A percentile compares a stretch with the other conserved stretches of the same genome.
phyloP scores from a whole-genome alignment of 1,284 basidiomycete species.

The Ceratobasidium papillatum region DNA sequence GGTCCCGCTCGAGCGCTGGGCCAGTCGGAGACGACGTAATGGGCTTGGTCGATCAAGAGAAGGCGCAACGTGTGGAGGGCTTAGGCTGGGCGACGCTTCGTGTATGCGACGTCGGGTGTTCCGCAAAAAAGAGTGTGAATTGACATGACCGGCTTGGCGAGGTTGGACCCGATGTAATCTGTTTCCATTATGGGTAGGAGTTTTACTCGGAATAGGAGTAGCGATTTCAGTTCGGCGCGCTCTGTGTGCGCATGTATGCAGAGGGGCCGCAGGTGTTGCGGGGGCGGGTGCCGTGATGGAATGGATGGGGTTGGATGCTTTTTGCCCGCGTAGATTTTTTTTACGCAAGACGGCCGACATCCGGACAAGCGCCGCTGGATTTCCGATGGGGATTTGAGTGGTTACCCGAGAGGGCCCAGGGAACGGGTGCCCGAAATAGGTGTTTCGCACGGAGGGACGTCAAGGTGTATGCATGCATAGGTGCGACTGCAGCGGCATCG shows the following conservation, averaged over 20 bases:
- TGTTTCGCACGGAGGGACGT: constrained; percentile 23
- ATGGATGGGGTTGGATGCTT: not conserved
- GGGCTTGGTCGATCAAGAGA: constrained; percentile 7
- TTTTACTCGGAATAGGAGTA: not conserved
- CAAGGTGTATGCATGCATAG: not conserved
- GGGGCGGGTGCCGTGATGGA: constrained; percentile 30
- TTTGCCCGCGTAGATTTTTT: constrained; percentile 7
- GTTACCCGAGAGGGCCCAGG: constrained; percentile 14
- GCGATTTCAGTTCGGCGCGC: too few species aligned
- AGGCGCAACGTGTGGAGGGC: not conserved
- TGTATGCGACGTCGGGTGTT: constrained; percentile 5
- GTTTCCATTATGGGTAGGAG: not conserved
- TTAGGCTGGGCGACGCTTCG: constrained; percentile 19
- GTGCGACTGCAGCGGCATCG: not conserved
- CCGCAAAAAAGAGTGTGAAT: not conserved
- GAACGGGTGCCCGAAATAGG: not conserved
- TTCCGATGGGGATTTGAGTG: constrained; percentile 7
- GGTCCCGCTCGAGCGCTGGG: not conserved
- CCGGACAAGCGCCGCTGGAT: constrained; percentile 22
- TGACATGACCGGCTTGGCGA: not conserved
- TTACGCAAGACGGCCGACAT: constrained; percentile 14
- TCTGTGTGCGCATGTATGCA: constrained; percentile 13
- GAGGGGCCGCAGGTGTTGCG: not conserved
- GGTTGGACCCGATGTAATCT: not conserved
- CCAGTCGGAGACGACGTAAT: constrained; percentile 5